phyloP scores from a whole-genome alignment of 768 basidiomycete species.

The Heimioporus sp. region DNA sequence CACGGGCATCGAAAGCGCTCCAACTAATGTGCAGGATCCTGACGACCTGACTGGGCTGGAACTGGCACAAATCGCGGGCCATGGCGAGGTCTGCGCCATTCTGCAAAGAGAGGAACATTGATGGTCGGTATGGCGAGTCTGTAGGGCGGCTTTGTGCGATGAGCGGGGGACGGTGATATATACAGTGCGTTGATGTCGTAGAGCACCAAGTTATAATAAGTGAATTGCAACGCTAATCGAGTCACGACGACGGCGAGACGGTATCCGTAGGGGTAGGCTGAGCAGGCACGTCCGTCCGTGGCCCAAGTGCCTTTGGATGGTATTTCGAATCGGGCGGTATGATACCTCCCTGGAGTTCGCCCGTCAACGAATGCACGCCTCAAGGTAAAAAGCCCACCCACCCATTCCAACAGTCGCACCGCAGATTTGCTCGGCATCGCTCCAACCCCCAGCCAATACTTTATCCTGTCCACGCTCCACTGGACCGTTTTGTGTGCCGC shows the following conservation, averaged over 20 bases:
- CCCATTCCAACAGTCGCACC: conserved; percentile 74
- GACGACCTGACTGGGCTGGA: conserved; percentile 63
- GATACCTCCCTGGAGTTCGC: conserved; percentile 52
- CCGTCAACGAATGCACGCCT: conserved; percentile 5
- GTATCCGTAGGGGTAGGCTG: not conserved
- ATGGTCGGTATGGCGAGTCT: conserved; percentile 7
- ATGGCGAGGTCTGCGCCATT: conserved; percentile 48
- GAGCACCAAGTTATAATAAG: not conserved
- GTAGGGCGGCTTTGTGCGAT: conserved; percentile 7
- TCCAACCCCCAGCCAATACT: conserved; percentile 85
- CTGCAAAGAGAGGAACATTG: conserved; percentile 15
- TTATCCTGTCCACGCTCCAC: conserved; percentile 90
- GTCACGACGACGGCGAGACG: conserved; percentile 7
- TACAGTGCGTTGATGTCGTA: not conserved
- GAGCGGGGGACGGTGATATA: conserved; percentile 2
- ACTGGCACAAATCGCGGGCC: conserved; percentile 57
- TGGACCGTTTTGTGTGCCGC: conserved; percentile 68
- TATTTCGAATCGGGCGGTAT: conserved; percentile 57
- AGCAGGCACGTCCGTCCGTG: conserved; percentile 6
- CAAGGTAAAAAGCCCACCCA: conserved; percentile 28
- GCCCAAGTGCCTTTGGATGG: conserved; percentile 38
- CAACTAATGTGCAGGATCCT: conserved; percentile 48
- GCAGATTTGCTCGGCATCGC: conserved; percentile 81
- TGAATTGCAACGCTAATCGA: not conserved
- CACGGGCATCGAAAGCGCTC: not conserved